Conservation (phyloP, 192 early-diverging fungal species). For the Thamnidium elegans region DNA sequence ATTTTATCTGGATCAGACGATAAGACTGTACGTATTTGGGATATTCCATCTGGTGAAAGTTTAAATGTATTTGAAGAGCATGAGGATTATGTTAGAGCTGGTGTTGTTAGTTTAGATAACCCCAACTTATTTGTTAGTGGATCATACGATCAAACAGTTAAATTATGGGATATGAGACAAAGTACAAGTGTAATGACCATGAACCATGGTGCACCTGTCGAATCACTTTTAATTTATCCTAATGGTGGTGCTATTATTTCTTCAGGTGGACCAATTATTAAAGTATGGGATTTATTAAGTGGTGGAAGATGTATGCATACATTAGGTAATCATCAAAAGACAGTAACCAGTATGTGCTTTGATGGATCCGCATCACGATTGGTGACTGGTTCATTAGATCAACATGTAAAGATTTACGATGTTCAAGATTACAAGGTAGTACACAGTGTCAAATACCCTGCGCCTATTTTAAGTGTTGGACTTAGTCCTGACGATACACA, state of each 20-base stretch:
- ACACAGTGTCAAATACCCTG: slow-evolving; percentile 84
- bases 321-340: slow-evolving; percentile 94
- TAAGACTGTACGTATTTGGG: slow-evolving; percentile 90
- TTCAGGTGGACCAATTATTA: slow-evolving; percentile 75
- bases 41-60: slow-evolving; percentile 78
- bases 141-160: slow-evolving; percentile 95
- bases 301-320: slow-evolving; percentile 75
- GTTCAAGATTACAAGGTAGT: slow-evolving; percentile 84
- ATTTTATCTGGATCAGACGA: slow-evolving; percentile 91
- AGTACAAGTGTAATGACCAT: slow-evolving; percentile 73
- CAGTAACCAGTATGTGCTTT: slow-evolving; percentile 85
- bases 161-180: slow-evolving; percentile 87
- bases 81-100: slow-evolving; percentile 88
- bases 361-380: slow-evolving; percentile 74
- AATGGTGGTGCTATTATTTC: slow-evolving; percentile 77
- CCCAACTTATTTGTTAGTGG: slow-evolving; percentile 80
- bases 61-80: slow-evolving; percentile 75
- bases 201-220: slow-evolving; percentile 84
- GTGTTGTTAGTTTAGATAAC: slow-evolving; percentile 68
- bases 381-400: slow-evolving; percentile 90
- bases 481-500: slow-evolving; percentile 88
- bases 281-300: slow-evolving; percentile 85
- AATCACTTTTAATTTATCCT: slow-evolving; percentile 80
- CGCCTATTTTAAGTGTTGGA: slow-evolving; percentile 87
- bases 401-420: slow-evolving; percentile 94